Percentiles rank a stretch among this genome's conserved stretches.
These are phyloP conservation scores for Talaromyces adpressus DNA, from an alignment of 495 filamentous ascomycete genomes.

Conservation along the genomic window DNA sequence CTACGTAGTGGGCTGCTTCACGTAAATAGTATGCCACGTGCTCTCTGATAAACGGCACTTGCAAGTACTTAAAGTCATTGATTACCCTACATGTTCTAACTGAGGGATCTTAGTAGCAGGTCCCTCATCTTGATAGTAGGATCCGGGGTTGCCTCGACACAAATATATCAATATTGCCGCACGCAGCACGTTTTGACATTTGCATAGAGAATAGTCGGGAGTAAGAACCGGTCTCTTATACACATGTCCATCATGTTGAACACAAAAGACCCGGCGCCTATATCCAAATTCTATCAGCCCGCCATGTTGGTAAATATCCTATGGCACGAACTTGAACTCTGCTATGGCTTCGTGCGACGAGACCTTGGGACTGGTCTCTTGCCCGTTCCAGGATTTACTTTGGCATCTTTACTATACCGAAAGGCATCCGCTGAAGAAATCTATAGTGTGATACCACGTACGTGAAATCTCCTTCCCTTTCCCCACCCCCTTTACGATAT, in stretches of 20 bases:
- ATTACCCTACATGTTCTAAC: neutral
- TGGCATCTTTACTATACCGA: neutral
- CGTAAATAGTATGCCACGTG: neutral
- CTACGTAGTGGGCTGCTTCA: neutral
- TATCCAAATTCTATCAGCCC: neutral
- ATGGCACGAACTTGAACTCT: neutral
- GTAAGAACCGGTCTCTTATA: too few species aligned
- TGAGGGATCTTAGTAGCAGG: neutral
- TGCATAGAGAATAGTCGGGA: too few species aligned
- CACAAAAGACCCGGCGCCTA: neutral
- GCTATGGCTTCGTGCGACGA: slow-evolving; percentile 1
- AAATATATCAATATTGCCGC: neutral
- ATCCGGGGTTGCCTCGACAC: neutral
- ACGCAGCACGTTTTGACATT: too few species aligned
- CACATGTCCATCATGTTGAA: neutral
- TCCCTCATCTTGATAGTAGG: neutral
- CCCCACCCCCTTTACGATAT: neutral
- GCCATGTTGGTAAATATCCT: neutral
- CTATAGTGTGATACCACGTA: neutral
- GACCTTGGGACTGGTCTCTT: neutral
- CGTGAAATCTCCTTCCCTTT: neutral
- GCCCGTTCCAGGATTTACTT: neutral
- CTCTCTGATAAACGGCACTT: neutral
- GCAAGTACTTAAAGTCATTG: neutral
- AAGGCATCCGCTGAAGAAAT: neutral